These are phyloP conservation scores for Cucurbita argyrosperma DNA, from an alignment of 306 rosid species.

Conservation along the genomic window DNA sequence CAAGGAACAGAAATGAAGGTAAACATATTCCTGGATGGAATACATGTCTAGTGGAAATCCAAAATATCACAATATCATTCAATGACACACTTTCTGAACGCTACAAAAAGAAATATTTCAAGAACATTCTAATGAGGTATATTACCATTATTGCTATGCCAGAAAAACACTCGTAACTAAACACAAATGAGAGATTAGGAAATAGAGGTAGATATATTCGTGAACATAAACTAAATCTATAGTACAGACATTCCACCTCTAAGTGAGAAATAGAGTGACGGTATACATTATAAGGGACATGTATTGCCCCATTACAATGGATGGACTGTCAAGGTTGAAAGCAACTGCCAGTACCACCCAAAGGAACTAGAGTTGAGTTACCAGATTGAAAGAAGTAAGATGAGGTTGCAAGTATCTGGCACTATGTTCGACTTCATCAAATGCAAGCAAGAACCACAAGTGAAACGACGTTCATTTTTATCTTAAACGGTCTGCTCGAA, in stretches of 20 bases:
- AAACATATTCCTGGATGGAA: not conserved
- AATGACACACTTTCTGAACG: not conserved
- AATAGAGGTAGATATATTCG: not conserved
- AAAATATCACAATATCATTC: not conserved
- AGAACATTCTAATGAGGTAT: not conserved
- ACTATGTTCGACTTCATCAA: not conserved
- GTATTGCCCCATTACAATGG: not conserved
- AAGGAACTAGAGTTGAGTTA: not conserved
- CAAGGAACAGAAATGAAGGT: not conserved
- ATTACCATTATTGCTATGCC: not conserved
- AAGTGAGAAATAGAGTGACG: not conserved
- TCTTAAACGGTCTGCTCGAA: not conserved
- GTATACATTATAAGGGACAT: not conserved
- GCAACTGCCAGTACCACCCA: not conserved
- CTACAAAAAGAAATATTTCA: not conserved
- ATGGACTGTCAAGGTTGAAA: not conserved
- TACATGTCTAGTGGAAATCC: not conserved
- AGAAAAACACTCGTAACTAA: not conserved
- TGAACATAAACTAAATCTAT: not conserved
- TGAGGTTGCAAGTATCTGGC: not conserved
- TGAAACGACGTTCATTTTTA: not conserved
- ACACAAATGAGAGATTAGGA: not conserved
- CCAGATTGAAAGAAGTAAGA: not conserved
- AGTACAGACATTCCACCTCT: not conserved
- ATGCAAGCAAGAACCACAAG: not conserved